These are phyloP conservation scores for Fusarium beomiforme DNA, from an alignment of 2,329 filamentous ascomycete species.

Conservation along the genomic window DNA sequence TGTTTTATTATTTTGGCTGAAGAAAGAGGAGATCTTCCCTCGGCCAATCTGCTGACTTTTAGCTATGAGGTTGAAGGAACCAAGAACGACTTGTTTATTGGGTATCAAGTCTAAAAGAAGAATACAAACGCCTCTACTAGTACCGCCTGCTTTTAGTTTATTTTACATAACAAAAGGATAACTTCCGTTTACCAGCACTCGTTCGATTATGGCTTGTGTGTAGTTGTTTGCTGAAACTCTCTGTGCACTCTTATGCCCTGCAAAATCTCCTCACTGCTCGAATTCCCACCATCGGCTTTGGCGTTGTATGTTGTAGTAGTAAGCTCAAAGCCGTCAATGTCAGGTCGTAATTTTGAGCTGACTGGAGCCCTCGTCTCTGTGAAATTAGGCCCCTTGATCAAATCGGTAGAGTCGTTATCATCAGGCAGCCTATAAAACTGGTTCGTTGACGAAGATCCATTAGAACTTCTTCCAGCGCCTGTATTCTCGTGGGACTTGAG, in stretches of 20 bases:
- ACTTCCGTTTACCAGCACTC: not conserved
- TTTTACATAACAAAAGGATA: not conserved
- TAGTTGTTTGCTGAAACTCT: conserved; percentile 47
- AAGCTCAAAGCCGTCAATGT: conserved; percentile 46
- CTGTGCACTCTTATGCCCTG: conserved; percentile 52
- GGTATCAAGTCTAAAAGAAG: conserved; percentile 1
- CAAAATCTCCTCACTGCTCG: conserved; percentile 51
- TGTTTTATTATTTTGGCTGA: not conserved
- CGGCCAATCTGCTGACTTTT: rapidly evolving
- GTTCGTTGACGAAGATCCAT: conserved; percentile 24
- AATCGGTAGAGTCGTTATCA: conserved; percentile 41
- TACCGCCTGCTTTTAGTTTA: not conserved
- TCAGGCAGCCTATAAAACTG: conserved; percentile 49
- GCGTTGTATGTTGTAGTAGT: conserved; percentile 47
- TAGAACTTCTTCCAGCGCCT: not conserved
- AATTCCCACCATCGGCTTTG: conserved; percentile 38
- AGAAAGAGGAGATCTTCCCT: not conserved
- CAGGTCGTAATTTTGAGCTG: conserved; percentile 43
- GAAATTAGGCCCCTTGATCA: conserved; percentile 24
- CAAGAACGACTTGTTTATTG: not conserved
- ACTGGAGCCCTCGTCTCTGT: not conserved
- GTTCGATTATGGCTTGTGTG: not conserved
- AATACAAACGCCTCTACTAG: conserved; percentile 1
- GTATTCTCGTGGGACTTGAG: conserved; percentile 18
- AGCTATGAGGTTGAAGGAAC: not conserved